These are phyloP conservation scores for Hymenoscyphus linearis DNA, from an alignment of 2,329 filamentous ascomycete genomes.

Conservation along the genomic window DNA sequence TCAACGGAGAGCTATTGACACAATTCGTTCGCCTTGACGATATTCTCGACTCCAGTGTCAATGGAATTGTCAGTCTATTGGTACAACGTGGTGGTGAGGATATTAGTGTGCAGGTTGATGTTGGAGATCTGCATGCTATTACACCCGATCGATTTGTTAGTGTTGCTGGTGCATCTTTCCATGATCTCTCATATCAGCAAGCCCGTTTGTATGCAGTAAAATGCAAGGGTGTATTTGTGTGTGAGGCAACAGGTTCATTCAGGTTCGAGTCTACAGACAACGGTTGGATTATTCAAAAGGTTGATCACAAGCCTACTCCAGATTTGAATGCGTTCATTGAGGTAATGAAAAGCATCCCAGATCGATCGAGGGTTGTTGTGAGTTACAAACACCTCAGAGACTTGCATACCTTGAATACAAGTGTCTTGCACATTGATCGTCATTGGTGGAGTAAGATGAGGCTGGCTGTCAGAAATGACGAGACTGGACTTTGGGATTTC, in stretches of 20 bases:
- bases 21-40: constrained; percentile 90
- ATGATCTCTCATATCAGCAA: constrained; percentile 95
- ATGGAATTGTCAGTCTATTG: constrained; percentile 68
- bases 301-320: constrained; percentile 87
- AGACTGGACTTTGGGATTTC: constrained; percentile 91
- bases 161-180: constrained; percentile 90
- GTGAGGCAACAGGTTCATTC: constrained; percentile 92
- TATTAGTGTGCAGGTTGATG: constrained; percentile 74
- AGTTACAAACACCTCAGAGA: constrained; percentile 95
- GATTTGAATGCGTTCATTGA: constrained; percentile 85
- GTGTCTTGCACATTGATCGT: constrained; percentile 85
- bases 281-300: constrained; percentile 88
- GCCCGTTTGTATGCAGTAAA: constrained; percentile 92
- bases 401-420: constrained; percentile 88
- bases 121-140: constrained; percentile 88
- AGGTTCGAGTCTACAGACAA: constrained; percentile 85
- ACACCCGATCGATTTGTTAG: constrained; percentile 94
- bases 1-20: constrained; percentile 88
- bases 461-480: constrained; percentile 83
- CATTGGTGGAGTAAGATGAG: constrained; percentile 97
- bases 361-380: constrained; percentile 78
- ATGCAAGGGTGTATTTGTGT: constrained; percentile 88
- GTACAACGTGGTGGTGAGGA: constrained; percentile 87
- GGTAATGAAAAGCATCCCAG: constrained; percentile 82
- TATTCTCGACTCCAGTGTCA: constrained; percentile 84